phyloP scores from a whole-genome alignment of 805 yeast species.

The Sugiyamaella boreocaroliniensis region DNA sequence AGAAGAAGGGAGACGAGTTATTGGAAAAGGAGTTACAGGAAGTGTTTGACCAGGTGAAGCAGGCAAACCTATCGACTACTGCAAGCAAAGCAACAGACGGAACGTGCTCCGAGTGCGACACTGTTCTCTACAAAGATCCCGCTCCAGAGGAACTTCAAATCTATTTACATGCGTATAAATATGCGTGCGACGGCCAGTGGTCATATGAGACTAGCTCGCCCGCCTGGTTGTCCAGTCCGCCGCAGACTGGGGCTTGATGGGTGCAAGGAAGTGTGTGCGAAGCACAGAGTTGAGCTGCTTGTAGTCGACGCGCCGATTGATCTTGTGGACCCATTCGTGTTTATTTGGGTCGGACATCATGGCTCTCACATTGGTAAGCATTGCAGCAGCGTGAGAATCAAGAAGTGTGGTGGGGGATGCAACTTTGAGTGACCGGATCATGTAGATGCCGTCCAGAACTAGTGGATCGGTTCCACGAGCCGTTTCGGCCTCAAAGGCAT shows the following conservation, averaged over 20 bases:
- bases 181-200: background rate
- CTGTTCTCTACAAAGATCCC: conserved; percentile 68
- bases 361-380: conserved; percentile 5
- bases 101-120: conserved; percentile 53
- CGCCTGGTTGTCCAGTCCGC: background rate
- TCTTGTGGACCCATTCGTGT: conserved; percentile 14
- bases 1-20: background rate
- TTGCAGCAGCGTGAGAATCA: conserved; percentile 7
- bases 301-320: conserved; percentile 5
- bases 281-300: conserved; percentile 6
- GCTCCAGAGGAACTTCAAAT: conserved; percentile 68
- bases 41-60: conserved; percentile 27
- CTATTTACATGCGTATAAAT: conserved; percentile 64
- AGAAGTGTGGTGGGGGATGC: conserved; percentile 6
- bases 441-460: conserved; percentile 14
- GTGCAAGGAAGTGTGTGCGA: conserved; percentile 2
- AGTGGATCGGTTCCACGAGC: background rate
- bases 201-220: background rate
- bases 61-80: conserved; percentile 48
- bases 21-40: conserved; percentile 38
- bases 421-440: conserved; percentile 11
- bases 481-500: conserved; percentile 1
- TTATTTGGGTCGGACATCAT: background rate
- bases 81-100: conserved; percentile 31
- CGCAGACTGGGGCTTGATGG: background rate